A percentile compares a stretch with the other conserved stretches of the same genome.
Evolutionary conservation across 208 protist genomes (phyloP).

Genomic region (Trypanosoma caninum): DNA sequence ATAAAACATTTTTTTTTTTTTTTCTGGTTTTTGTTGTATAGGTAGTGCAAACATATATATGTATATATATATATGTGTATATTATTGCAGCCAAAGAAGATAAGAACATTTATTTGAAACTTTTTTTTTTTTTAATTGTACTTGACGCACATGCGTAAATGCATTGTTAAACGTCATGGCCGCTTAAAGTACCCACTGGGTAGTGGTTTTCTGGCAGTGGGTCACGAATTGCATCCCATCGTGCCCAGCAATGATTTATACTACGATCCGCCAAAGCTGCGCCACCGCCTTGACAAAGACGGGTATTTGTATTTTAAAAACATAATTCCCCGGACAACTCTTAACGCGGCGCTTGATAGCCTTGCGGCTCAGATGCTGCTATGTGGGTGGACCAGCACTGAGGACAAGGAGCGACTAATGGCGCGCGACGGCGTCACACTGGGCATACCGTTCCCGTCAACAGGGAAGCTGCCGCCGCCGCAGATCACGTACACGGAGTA

Average conservation of each 20-base stretch:
- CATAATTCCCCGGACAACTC: slow-evolving; percentile 56
- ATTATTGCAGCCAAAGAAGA: neutral
- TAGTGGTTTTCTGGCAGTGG: slow-evolving; percentile 43
- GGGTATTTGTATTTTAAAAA: slow-evolving; percentile 88
- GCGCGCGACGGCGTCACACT: slow-evolving; percentile 57
- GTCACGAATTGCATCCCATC: slow-evolving; percentile 59
- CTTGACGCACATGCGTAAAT: slow-evolving; percentile 36
- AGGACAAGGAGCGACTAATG: slow-evolving; percentile 37
- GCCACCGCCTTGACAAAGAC: slow-evolving; percentile 72
- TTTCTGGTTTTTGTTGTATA: slow-evolving; percentile 1
- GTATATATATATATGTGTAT: slow-evolving; percentile 7
- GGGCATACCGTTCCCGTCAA: slow-evolving; percentile 61
- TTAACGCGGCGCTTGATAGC: slow-evolving; percentile 56
- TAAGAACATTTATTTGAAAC: neutral
- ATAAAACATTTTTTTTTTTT: too few species aligned
- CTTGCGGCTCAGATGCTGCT: slow-evolving; percentile 57
- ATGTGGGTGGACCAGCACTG: slow-evolving; percentile 55
- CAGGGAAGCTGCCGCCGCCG: slow-evolving; percentile 45
- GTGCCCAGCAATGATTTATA: slow-evolving; percentile 85
- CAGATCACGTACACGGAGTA: slow-evolving; percentile 54
- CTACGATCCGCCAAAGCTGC: slow-evolving; percentile 79
- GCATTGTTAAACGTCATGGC: slow-evolving; percentile 43
- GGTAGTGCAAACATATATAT: neutral
- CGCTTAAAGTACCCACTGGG: slow-evolving; percentile 64
- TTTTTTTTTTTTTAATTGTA: neutral